Evolutionary conservation across 768 basidiomycete species (phyloP), one percentile per base, ranked within the genome.

Genomic region (Termitomyces sp.): DNA sequence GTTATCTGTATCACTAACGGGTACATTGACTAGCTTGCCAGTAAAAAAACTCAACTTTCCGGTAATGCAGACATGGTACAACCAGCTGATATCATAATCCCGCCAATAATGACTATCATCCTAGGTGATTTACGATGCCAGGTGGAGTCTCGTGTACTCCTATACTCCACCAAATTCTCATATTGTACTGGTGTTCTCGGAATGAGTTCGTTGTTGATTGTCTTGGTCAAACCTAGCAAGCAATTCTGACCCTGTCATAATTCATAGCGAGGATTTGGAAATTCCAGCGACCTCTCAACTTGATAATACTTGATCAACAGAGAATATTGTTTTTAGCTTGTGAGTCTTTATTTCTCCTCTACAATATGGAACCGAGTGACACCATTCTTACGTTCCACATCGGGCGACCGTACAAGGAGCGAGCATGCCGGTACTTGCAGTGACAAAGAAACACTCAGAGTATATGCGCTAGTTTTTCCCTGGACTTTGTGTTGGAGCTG

Each of bases 61-160:
- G 54, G 19, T 14, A 46, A 21, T 31, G 15, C 19, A 31, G 45
- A 55, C 37, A 47, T 28, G 9, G 46, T 55, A 41, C 17, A 9
- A 5, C 14, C 15, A n/a, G 28, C 4, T 38, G 5, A n/a, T 55
- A 43, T 31, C 37, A 38, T 45, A 17, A 37, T 43, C 4, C 17
- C 15, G 31, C n/a, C 43, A 11, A 31, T 59, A 14, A 46, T 43
- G 17, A 8, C 4, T 23, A 8, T 33, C n/a, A 19, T 47, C 43
- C 15, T 21, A 63, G 61, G 53, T 46, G 19, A 31, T 23, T 42
- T 43, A 55, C 33, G 30, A n/a, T 35, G 37, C 45, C 44, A 33
- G 54, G 37, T 51, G 50, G 58, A 31, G 43, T 30, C 55, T 62
- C 17, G 60, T 61, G 35, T 57, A 54, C 35, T 63, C 49, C 23